These are phyloP conservation scores for Dothistroma pini DNA, from an alignment of 2,329 filamentous ascomycete species.

Conservation along the genomic window DNA sequence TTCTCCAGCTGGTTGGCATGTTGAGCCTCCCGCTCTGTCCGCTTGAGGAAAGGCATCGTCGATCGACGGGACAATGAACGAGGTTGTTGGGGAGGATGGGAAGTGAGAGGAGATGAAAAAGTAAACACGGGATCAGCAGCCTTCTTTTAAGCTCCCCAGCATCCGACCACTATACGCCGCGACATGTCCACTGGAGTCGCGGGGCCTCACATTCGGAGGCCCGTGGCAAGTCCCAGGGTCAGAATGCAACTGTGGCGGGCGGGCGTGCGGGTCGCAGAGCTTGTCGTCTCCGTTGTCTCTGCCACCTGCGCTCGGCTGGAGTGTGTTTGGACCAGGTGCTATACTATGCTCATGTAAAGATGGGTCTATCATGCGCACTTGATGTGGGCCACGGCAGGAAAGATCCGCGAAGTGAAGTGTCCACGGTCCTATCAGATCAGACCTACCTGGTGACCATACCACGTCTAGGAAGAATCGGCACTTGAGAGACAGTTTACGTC, in stretches of 20 bases:
- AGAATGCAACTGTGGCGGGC: constrained; percentile 14
- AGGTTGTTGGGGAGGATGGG: constrained; percentile 4
- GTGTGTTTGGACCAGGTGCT: constrained; percentile 13
- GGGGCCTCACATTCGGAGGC: constrained; percentile 19
- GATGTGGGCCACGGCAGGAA: constrained; percentile 11
- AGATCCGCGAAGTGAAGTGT: constrained; percentile 1
- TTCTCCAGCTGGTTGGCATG: constrained; percentile 33
- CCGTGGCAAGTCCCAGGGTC: constrained; percentile 19
- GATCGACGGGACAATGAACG: constrained; percentile 2
- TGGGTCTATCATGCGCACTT: constrained; percentile 11
- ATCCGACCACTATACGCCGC: constrained; percentile 2
- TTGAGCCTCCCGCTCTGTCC: constrained; percentile 31
- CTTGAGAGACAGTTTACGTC: background rate
- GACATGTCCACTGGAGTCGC: constrained; percentile 18
- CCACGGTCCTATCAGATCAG: background rate
- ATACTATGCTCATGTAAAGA: constrained; percentile 16
- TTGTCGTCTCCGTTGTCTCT: constrained; percentile 12
- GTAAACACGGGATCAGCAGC: background rate
- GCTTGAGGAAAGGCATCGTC: constrained; percentile 34
- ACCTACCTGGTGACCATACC: constrained; percentile 7
- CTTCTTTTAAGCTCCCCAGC: constrained; percentile 12
- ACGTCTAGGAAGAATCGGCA: background rate
- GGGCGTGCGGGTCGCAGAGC: constrained; percentile 17
- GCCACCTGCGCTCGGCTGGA: constrained; percentile 11
- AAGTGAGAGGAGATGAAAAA: constrained; percentile 5